Evolutionary conservation across 306 rosid species (phyloP).

Genomic region (Rosa lucieae): DNA sequence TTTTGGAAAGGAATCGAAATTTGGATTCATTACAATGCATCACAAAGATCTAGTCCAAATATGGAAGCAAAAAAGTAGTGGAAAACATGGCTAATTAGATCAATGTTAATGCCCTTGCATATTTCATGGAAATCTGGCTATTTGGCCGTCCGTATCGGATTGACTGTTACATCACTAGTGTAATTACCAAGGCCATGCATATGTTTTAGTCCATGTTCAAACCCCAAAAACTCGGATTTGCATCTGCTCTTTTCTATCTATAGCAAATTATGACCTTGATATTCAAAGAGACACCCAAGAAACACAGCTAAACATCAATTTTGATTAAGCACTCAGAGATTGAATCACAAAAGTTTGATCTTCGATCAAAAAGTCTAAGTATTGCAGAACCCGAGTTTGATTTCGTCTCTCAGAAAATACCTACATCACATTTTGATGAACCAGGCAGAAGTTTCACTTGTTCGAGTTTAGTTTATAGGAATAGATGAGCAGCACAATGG

Average conservation of each 20-base stretch:
- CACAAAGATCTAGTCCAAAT: not conserved
- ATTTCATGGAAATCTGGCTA: not conserved
- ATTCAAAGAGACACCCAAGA: conserved; percentile 6
- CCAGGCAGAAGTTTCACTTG: not conserved
- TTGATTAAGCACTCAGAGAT: no score
- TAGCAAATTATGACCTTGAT: conserved; percentile 7
- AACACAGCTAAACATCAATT: not conserved
- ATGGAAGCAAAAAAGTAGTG: not conserved
- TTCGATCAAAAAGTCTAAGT: not conserved
- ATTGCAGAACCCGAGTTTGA: not conserved
- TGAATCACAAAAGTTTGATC: not conserved
- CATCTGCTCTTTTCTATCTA: not conserved
- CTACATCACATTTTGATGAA: not conserved
- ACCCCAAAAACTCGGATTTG: conserved; percentile 12
- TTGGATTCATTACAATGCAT: not conserved
- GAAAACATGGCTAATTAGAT: not conserved
- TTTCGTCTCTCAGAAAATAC: not conserved
- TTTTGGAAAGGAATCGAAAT: not conserved
- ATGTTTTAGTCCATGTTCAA: conserved; percentile 15
- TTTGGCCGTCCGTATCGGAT: conserved; percentile 1
- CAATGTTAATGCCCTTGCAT: not conserved
- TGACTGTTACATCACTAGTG: not conserved
- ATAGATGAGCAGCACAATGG: not conserved
- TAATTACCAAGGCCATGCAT: not conserved
- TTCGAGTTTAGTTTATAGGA: not conserved